A percentile compares a stretch with the other conserved stretches of the same genome.
Evolutionary conservation across 371 early-diverging fungal species (phyloP).

Genomic region (Blastocladiella emersonii): DNA sequence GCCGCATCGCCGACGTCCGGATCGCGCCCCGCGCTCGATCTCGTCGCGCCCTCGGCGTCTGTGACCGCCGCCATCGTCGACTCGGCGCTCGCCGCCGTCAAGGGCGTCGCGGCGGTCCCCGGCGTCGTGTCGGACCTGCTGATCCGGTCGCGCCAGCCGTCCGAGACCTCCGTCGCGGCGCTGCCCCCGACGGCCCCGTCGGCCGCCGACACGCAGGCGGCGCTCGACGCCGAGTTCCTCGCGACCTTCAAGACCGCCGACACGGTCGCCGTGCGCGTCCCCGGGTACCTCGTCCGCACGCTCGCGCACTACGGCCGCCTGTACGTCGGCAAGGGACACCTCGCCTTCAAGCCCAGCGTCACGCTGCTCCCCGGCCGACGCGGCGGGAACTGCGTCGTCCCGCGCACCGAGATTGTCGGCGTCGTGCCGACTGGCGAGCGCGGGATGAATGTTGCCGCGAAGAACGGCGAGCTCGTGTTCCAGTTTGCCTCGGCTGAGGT

Average conservation of each 20-base stretch:
- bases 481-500: neutral
- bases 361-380: neutral
- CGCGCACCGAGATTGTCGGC: neutral
- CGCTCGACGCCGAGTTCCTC: neutral
- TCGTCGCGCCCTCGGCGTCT: too few species aligned
- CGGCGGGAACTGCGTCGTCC: neutral
- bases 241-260: neutral
- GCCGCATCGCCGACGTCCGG: too few species aligned
- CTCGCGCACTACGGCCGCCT: conserved; percentile 44
- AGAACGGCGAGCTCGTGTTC: neutral
- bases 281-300: conserved; percentile 8
- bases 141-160: neutral
- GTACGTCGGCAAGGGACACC: conserved; percentile 21
- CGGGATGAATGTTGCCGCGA: neutral
- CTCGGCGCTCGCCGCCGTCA: neutral
- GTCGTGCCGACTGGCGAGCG: neutral
- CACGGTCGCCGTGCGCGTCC: neutral
- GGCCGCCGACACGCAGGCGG: neutral
- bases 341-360: neutral
- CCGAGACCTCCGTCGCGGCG: neutral
- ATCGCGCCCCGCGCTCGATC: too few species aligned
- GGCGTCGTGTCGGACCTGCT: too few species aligned
- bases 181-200: neutral
- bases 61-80: neutral
- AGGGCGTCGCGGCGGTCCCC: too few species aligned